A percentile compares a stretch with the other conserved stretches of the same genome.
Conservation (phyloP, 352 stramenopile species). For the Proteromonas lacertae region DNA sequence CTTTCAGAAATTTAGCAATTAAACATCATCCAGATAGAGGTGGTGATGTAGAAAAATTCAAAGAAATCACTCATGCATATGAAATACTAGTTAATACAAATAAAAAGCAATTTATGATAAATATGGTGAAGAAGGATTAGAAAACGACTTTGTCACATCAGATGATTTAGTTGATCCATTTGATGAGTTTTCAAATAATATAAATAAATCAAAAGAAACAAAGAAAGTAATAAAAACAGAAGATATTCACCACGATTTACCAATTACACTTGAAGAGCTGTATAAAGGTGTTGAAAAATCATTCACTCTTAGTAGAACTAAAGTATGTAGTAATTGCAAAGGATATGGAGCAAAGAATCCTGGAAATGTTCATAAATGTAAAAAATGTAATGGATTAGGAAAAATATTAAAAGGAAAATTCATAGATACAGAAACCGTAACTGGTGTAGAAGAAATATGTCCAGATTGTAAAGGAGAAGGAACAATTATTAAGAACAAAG, state of each 20-base stretch:
- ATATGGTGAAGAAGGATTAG: constrained; percentile 89
- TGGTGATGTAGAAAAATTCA: constrained; percentile 37
- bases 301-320: constrained; percentile 73
- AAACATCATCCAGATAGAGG: constrained; percentile 50
- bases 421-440: constrained; percentile 84
- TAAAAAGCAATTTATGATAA: constrained; percentile 24
- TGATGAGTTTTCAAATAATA: too few species aligned
- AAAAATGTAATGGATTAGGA: constrained; percentile 66
- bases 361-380: constrained; percentile 59
- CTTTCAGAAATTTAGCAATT: constrained; percentile 2
- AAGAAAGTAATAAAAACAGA: constrained; percentile 62
- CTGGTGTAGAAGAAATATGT: constrained; percentile 78
- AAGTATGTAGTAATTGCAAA: constrained; percentile 39
- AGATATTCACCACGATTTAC: constrained; percentile 31
- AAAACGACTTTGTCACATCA: constrained; percentile 23
- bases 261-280: constrained; percentile 65
- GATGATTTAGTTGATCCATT: constrained; percentile 87
- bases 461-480: constrained; percentile 60
- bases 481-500: constrained; percentile 56
- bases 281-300: constrained; percentile 97
- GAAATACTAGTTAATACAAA: constrained; percentile 72
- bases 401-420: constrained; percentile 67
- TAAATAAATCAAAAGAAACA: constrained; percentile 17
- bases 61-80: constrained; percentile 50
- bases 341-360: constrained; percentile 51